Evolutionary conservation across 2,329 filamentous ascomycete species (phyloP).

Genomic region (Diaporthe caulivora): DNA sequence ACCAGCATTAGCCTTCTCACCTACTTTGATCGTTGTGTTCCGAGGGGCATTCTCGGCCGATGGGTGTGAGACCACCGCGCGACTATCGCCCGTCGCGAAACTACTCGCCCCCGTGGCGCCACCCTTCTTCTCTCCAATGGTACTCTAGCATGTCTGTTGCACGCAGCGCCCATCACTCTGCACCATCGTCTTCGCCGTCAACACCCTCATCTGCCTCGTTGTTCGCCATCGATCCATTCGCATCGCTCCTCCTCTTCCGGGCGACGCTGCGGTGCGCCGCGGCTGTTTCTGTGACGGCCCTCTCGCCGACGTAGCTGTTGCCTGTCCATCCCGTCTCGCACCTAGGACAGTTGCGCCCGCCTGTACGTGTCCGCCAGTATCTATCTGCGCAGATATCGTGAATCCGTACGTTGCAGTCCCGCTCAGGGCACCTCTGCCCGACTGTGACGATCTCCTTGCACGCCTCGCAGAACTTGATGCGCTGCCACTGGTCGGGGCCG

Average conservation of each 20-base stretch:
- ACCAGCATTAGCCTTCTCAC: background rate
- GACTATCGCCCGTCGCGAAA: background rate
- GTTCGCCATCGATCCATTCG: conserved; percentile 50
- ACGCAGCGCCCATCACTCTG: conserved; percentile 22
- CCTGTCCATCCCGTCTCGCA: conserved; percentile 66
- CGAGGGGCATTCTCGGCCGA: background rate
- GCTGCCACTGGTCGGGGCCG: conserved; percentile 72
- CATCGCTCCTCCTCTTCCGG: conserved; percentile 51
- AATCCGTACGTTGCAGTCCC: conserved; percentile 76
- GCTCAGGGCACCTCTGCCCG: conserved; percentile 80
- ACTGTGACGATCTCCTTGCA: conserved; percentile 92
- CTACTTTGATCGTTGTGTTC: background rate
- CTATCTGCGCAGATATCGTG: conserved; percentile 82
- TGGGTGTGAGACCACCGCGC: background rate
- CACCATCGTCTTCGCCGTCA: conserved; percentile 44
- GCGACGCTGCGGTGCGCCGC: conserved; percentile 60
- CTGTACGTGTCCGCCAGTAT: conserved; percentile 74
- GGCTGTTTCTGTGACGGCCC: conserved; percentile 66
- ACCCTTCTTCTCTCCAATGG: background rate
- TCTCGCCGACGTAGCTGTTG: conserved; percentile 66
- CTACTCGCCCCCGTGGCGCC: background rate
- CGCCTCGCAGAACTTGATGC: conserved; percentile 88
- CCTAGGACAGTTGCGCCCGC: conserved; percentile 72
- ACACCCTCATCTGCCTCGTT: conserved; percentile 46
- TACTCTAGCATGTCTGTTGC: background rate